Evolutionary conservation across 352 stramenopile genomes (phyloP).

Genomic region (Pythium oligandrum): DNA sequence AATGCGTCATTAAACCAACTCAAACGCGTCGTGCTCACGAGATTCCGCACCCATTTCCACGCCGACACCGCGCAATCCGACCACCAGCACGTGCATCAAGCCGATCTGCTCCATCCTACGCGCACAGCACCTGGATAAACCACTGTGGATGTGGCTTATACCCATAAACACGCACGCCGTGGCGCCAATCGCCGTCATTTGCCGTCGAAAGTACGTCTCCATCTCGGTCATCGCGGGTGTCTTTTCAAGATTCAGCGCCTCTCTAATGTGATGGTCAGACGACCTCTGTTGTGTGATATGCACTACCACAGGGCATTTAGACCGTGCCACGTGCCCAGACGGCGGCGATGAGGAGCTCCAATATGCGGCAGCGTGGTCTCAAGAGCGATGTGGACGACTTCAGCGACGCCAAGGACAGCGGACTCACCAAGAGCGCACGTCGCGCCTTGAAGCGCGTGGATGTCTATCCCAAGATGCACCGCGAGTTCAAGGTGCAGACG

Average conservation of each 20-base stretch:
- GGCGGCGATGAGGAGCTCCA: constrained; percentile 6
- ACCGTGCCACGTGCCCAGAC: too few species aligned
- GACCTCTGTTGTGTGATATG: background rate
- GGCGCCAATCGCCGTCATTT: constrained; percentile 24
- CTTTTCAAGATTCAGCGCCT: too few species aligned
- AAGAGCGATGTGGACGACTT: constrained; percentile 64
- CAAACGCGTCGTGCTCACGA: too few species aligned
- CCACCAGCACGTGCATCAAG: constrained; percentile 38
- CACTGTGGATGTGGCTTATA: background rate
- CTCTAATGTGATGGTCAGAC: background rate
- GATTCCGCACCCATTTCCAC: constrained; percentile 31
- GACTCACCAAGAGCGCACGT: constrained; percentile 38
- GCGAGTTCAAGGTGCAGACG: constrained; percentile 95
- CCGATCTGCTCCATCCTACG: constrained; percentile 36
- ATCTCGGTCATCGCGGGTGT: constrained; percentile 1
- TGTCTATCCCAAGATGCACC: constrained; percentile 95
- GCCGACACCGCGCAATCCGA: constrained; percentile 32
- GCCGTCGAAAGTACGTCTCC: constrained; percentile 25
- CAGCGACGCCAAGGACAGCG: constrained; percentile 24
- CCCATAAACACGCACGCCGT: constrained; percentile 11
- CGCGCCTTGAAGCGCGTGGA: constrained; percentile 79
- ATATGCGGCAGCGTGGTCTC: constrained; percentile 54
- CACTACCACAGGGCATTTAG: too few species aligned
- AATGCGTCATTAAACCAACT: too few species aligned
- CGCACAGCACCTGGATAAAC: background rate